Evolutionary conservation across 2,329 filamentous ascomycete species (phyloP), one percentile per base, ranked within the genome.

Genomic region (Aspergillus vadensis): DNA sequence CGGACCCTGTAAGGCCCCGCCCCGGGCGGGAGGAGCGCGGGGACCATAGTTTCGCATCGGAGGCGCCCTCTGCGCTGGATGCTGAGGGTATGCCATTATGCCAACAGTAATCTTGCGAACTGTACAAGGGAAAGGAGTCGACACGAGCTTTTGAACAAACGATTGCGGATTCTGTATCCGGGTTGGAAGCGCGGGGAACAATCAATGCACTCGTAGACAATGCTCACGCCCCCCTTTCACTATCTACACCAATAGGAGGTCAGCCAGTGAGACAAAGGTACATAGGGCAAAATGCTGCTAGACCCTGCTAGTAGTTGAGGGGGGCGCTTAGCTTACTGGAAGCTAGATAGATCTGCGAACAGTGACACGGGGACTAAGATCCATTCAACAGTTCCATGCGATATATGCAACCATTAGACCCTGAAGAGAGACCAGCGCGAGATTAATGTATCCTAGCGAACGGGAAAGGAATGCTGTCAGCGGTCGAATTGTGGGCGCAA

Each of bases 81-180:
- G 71, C 51, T 72, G 73, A 44, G 72, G 70, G 53, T 77, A 78
- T 58, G 75, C 76, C 76, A 78, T 78, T 57, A 60, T 62, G 19
- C 41, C 57, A 32, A 5, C 21, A 25, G 17, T 44, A 39, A 39
- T 32, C 49, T 52, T 17, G 43, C 25, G 36, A 12, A 21, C 23
- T 25, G 30, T 25, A 30, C 15, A 55, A 53, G 23, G 58, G 4
- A 30, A 8, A 14, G 12, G 36, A 21, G 23, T 41, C 9, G 32
- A 30, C 12, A 47, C 17, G 19, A 6, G 38, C 2, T 14, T 17
- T 30, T 25, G 32, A 55, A 43, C 41, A 41, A 32, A 25, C 41
- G 39, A 36, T 9, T 21, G 25, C 53, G 53, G n/a, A 19, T 32
- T 47, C 53, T 44, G 44, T 44, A 41, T 44, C 43, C 39, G 39